phyloP scores from a whole-genome alignment of 2,329 filamentous ascomycete genomes.

The Cordyceps cicadae region DNA sequence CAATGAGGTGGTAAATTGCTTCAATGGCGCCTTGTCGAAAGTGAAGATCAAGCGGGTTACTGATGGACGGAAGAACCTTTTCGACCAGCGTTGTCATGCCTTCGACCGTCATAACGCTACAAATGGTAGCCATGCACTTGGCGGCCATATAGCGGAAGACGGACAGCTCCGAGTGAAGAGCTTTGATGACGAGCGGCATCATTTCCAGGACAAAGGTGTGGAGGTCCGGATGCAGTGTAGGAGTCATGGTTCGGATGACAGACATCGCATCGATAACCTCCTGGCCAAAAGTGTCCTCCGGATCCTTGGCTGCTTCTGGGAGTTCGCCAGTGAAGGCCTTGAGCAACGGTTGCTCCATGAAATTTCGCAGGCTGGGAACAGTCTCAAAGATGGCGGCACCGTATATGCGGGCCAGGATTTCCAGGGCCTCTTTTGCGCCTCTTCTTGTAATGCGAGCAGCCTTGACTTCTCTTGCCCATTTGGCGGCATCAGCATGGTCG shows the following conservation, averaged over 20 bases:
- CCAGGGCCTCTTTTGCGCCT: slow-evolving; percentile 87
- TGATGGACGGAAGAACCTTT: slow-evolving; percentile 84
- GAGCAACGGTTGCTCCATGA: slow-evolving; percentile 75
- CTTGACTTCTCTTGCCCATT: slow-evolving; percentile 82
- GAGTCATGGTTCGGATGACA: slow-evolving; percentile 82
- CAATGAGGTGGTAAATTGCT: slow-evolving; percentile 91
- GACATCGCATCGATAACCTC: slow-evolving; percentile 92
- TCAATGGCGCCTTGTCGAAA: slow-evolving; percentile 91
- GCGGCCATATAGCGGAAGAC: slow-evolving; percentile 95
- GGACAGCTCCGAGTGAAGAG: slow-evolving; percentile 77
- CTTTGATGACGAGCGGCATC: slow-evolving; percentile 78
- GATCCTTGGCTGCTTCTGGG: slow-evolving; percentile 63
- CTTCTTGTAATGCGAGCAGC: slow-evolving; percentile 83
- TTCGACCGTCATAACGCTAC: slow-evolving; percentile 89
- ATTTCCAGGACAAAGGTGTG: slow-evolving; percentile 75
- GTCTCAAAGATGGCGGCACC: slow-evolving; percentile 69
- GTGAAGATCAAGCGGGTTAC: slow-evolving; percentile 78
- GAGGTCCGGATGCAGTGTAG: slow-evolving; percentile 70
- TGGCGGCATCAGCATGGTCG: slow-evolving; percentile 83
- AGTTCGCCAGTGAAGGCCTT: slow-evolving; percentile 66
- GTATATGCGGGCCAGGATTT: slow-evolving; percentile 75
- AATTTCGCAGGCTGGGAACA: slow-evolving; percentile 69
- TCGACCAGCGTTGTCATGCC: slow-evolving; percentile 96
- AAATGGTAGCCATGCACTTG: slow-evolving; percentile 94
- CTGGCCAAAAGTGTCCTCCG: slow-evolving; percentile 71